Conservation (phyloP, 2,329 filamentous ascomycete genomes). For the Lecanoromycetidae sp. region DNA sequence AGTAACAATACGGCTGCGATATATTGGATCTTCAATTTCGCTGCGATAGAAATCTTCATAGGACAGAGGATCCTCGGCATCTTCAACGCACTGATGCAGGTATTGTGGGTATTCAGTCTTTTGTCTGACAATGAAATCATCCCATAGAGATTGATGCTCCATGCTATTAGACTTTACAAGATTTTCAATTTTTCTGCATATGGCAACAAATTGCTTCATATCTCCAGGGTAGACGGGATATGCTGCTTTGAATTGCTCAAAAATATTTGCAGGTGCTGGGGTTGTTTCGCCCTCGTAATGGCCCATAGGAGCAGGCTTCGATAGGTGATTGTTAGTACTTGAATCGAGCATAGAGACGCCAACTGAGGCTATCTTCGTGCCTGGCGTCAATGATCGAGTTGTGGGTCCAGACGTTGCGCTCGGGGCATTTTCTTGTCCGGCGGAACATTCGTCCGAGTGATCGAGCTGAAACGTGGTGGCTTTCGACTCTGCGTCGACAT, state of each 20-base stretch:
- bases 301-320: not conserved
- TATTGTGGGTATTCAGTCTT: conserved; percentile 29
- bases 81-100: conserved; percentile 20
- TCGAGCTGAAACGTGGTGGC: not conserved
- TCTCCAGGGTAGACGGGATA: conserved; percentile 31
- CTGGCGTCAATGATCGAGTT: not conserved
- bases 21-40: conserved; percentile 24
- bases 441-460: too few species aligned
- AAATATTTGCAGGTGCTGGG: conserved; percentile 18
- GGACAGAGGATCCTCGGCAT: conserved; percentile 21
- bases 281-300: not conserved
- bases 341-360: not conserved
- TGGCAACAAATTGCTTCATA: conserved; percentile 28
- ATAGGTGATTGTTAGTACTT: not conserved
- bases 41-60: conserved; percentile 32
- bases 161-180: conserved; percentile 24
- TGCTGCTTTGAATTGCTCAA: conserved; percentile 28
- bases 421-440: too few species aligned
- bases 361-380: too few species aligned
- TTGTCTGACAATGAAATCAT: conserved; percentile 35
- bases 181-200: conserved; percentile 28
- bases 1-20: conserved; percentile 20
- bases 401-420: not conserved
- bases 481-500: not conserved
- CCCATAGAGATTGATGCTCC: conserved; percentile 31